These are phyloP conservation scores for Didymella lethalis DNA, from an alignment of 2,329 filamentous ascomycete species.

Conservation along the genomic window DNA sequence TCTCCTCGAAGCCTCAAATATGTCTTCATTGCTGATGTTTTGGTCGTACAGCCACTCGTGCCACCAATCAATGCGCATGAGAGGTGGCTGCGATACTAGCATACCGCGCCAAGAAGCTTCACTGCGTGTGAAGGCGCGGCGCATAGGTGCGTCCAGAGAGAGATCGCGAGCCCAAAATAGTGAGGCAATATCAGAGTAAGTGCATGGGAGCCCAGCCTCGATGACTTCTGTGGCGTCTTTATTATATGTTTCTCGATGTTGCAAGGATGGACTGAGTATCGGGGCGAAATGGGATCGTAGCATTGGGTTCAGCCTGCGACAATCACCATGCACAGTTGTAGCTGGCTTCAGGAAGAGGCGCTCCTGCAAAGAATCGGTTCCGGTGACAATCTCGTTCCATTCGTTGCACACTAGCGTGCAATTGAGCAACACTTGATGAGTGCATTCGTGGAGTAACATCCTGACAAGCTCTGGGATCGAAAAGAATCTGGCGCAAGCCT, in stretches of 20 bases:
- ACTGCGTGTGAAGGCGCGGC: not conserved
- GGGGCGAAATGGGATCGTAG: not conserved
- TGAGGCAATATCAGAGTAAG: not conserved
- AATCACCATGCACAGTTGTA: not conserved
- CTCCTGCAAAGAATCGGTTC: not conserved
- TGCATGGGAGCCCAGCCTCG: not conserved
- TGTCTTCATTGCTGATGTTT: not conserved
- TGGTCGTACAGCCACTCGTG: not conserved
- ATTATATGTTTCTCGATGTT: not conserved
- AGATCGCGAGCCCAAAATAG: not conserved
- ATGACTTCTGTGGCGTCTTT: not conserved
- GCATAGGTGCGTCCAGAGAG: not conserved
- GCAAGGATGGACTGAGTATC: not conserved
- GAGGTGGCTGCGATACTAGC: not conserved
- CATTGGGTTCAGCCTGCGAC: not conserved
- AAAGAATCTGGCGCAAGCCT: not conserved
- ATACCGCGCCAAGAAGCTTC: not conserved
- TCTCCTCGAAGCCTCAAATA: not conserved
- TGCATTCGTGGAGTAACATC: not conserved
- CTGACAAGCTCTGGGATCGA: not conserved
- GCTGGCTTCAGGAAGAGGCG: not conserved
- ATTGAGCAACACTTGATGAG: not conserved
- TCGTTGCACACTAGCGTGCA: not conserved
- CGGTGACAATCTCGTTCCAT: not conserved
- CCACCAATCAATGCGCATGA: not conserved